phyloP scores from a whole-genome alignment of 495 filamentous ascomycete species.

The Trichoderma virens region DNA sequence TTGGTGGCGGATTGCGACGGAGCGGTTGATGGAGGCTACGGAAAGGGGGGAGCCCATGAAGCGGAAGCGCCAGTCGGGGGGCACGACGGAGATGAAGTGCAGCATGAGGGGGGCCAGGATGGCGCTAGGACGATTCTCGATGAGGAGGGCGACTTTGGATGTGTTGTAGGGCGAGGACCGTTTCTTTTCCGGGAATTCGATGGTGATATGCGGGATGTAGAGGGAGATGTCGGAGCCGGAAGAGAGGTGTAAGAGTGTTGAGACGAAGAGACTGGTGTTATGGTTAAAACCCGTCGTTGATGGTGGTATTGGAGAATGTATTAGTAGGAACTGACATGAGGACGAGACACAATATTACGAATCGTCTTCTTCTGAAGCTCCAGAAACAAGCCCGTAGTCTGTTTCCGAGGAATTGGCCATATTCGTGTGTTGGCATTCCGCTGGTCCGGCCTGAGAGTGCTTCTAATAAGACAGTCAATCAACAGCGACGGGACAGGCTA shows the following conservation, averaged over 20 bases:
- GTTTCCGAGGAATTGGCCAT: not conserved
- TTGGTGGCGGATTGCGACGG: slow-evolving; percentile 29
- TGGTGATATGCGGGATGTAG: slow-evolving; percentile 19
- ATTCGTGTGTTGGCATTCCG: not conserved
- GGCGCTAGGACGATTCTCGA: slow-evolving; percentile 38
- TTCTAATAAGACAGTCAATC: no score
- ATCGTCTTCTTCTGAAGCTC: not conserved
- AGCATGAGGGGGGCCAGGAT: slow-evolving; percentile 40
- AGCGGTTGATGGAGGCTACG: slow-evolving; percentile 30
- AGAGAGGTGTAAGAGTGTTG: slow-evolving; percentile 15
- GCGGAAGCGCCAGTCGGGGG: slow-evolving; percentile 45
- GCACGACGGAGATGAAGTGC: slow-evolving; percentile 44
- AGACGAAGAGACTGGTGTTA: slow-evolving; percentile 14
- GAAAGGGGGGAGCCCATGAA: slow-evolving; percentile 39
- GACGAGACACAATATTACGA: not conserved
- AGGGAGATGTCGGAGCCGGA: slow-evolving; percentile 7
- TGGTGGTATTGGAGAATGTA: not conserved
- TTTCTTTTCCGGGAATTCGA: slow-evolving; percentile 22
- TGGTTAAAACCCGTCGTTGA: slow-evolving; percentile 5
- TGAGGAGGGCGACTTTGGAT: slow-evolving; percentile 42
- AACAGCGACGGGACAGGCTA: no score
- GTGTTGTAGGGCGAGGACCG: slow-evolving; percentile 31
- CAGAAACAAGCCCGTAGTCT: not conserved
- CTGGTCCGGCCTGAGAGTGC: not conserved
- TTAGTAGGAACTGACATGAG: not conserved